Percentiles rank a stretch among this genome's conserved stretches.
phyloP scores from a whole-genome alignment of 2,329 filamentous ascomycete genomes.

The Scorias spongiosa region DNA sequence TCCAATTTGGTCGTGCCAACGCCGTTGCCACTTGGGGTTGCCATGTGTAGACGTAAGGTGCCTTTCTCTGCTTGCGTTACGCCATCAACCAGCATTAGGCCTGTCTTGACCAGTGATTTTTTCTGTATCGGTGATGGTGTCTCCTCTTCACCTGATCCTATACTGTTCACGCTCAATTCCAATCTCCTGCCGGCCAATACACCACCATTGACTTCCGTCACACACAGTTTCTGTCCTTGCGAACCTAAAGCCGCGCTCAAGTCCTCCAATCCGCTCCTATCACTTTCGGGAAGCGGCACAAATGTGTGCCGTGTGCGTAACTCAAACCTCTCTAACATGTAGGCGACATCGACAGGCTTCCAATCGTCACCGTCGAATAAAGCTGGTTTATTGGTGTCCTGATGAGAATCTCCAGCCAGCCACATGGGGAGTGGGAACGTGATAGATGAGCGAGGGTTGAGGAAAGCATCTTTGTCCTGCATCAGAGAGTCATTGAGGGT shows the following conservation, averaged over 20 bases:
- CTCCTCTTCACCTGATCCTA: background rate
- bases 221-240: background rate
- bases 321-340: constrained; percentile 16
- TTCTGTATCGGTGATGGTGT: background rate
- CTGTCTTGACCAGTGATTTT: background rate
- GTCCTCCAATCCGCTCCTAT: no score
- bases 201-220: background rate
- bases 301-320: background rate
- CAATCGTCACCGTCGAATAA: background rate
- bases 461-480: constrained; percentile 5
- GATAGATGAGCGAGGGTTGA: constrained; percentile 7
- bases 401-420: constrained; percentile 1
- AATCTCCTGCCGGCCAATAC: background rate
- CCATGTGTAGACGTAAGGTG: background rate
- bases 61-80: background rate
- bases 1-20: no score
- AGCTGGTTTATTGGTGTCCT: background rate
- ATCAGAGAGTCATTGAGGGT: constrained; percentile 7
- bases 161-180: background rate
- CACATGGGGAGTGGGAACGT: constrained; percentile 8
- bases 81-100: background rate
- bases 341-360: constrained; percentile 6
- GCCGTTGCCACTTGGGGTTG: background rate
- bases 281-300: background rate
- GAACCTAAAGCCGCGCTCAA: background rate